A percentile compares a stretch with the other conserved stretches of the same genome.
Evolutionary conservation across 768 basidiomycete species (phyloP).

Genomic region (Termitomyces sp.): DNA sequence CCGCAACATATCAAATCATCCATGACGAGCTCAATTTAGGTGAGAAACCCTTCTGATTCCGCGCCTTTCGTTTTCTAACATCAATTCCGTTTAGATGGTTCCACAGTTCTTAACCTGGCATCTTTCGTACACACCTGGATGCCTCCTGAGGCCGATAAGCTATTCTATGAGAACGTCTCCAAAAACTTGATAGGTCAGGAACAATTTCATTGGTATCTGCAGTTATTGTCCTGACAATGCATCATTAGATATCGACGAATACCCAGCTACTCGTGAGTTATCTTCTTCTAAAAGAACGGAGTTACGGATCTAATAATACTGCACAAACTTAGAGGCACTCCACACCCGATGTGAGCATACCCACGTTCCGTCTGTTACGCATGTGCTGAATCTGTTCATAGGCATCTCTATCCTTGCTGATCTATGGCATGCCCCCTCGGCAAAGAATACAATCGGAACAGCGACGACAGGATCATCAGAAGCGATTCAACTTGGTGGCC

Average conservation of each 20-base stretch:
- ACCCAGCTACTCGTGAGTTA: constrained; percentile 60
- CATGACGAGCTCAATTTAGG: constrained; percentile 62
- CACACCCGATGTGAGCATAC: constrained; percentile 44
- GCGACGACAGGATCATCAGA: constrained; percentile 73
- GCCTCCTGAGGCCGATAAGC: constrained; percentile 47
- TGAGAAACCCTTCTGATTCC: constrained; percentile 23
- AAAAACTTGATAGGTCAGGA: constrained; percentile 57
- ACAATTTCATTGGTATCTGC: not conserved
- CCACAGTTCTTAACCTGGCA: constrained; percentile 60
- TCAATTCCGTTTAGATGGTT: constrained; percentile 40
- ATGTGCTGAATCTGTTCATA: not conserved
- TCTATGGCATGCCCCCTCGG: constrained; percentile 66
- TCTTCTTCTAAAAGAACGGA: not conserved
- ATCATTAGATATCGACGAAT: constrained; percentile 49
- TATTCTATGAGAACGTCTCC: constrained; percentile 59
- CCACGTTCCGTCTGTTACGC: not conserved
- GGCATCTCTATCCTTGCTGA: constrained; percentile 49
- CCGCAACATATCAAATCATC: constrained; percentile 53
- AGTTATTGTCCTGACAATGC: not conserved
- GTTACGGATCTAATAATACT: not conserved
- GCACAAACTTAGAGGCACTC: constrained; percentile 44
- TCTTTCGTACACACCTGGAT: constrained; percentile 65
- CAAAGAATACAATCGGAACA: constrained; percentile 62
- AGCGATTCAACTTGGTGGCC: constrained; percentile 68
- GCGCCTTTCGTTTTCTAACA: not conserved